Base-by-base conservation (phyloP, 768 basidiomycete genomes). In the Lanmaoa pseudosensibilis region DNA sequence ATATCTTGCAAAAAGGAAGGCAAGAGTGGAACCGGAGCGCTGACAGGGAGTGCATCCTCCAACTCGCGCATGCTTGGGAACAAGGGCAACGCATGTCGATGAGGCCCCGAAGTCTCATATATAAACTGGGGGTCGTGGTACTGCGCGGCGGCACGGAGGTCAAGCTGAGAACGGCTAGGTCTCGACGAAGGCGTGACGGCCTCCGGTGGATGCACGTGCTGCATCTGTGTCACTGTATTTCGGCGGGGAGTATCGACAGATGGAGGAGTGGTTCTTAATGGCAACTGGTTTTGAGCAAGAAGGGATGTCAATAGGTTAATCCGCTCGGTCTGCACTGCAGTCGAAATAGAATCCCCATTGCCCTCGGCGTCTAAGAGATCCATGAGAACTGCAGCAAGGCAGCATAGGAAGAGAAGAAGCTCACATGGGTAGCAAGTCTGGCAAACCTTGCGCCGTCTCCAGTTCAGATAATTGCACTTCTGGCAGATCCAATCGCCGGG, bases 401-500 rank as follows among this genome's bases (percentile, higher is more conserved):
- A 56, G 54, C 52, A 46, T 13, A 30, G 39, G 51, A 55, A 57
- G 56, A 40, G 23, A 55, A 56, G 56, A 52, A 56, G 80, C 86
- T 60, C 65, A 90, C 89, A 92, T 46, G 91, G 90, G 57, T 84
- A 82, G 72, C 91, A 93, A 11, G 89, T 92, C 78, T 93, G 91
- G 74, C 91, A 94, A 56, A 94, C 92, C 72, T 93, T 93, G 53
- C 91, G 77, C 55, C 91, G 75, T 61, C 91, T 80, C 91, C 91
- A 94, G 69, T 94, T 94, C 61, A 92, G 72, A 73, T 94, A 93
- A 66, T 88, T 88, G 71, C 92, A 94, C 68, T 88, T 90, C 60
- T 79, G 77, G 73, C 91, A 94, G 54, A 90, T 79, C 91, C 88
- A 89, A 74, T 89, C 88, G 18, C 87, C 87, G 7, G 87, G 87